Evolutionary conservation across 1,284 basidiomycete genomes (phyloP), one percentile per base, ranked within the genome.

Genomic region (Fomitopsis palustris): DNA sequence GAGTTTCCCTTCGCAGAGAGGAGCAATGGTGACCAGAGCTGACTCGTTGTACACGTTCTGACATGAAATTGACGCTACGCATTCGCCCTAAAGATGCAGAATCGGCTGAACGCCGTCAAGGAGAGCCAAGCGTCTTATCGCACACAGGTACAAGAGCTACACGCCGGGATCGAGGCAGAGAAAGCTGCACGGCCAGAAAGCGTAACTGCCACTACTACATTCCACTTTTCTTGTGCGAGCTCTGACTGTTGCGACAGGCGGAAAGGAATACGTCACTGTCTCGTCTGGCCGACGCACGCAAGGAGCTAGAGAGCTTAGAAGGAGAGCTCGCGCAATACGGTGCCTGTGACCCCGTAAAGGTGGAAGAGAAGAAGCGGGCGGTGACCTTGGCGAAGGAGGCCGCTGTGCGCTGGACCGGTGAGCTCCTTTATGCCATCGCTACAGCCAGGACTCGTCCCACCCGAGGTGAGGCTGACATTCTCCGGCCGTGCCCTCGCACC

Each of bases 1-100:
- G 93, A 90, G 91, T 68, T 95, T 95, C 69, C 93, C 93, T 3
- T 94, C 92, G 2, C 90, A 94, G 60, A 82, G 85, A 51, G 93
- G 93, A 5, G 84, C 89, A 4, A 79, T 86, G 67, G 93, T 93
- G 64, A 47, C 45, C 59, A 37, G 5, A 14, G 16, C 81, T 66
- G 49, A 21, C 33, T 9, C n/a, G 14, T n/a, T n/a, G 9, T 16
- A 14, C n/a, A 21, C 3, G 14, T n/a, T 19, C 14, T 19, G n/a
- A 21, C 49, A 4, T 12, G 31, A 29, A 16, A 29, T 21, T 52
- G 16, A 37, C 29, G 21, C 12, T 29, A 16, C 21, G 9, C 3
- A 23, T 17, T 52, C n/a, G 17, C 41, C 19, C 17, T 10, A 1
- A 52, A 90, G 88, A 75, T 88, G 62, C 83, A 85, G 70, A 81